Evolutionary conservation across 176 grass and related monocot genomes (phyloP), one percentile per base, ranked within the genome.

Genomic region (Otatea glauca): DNA sequence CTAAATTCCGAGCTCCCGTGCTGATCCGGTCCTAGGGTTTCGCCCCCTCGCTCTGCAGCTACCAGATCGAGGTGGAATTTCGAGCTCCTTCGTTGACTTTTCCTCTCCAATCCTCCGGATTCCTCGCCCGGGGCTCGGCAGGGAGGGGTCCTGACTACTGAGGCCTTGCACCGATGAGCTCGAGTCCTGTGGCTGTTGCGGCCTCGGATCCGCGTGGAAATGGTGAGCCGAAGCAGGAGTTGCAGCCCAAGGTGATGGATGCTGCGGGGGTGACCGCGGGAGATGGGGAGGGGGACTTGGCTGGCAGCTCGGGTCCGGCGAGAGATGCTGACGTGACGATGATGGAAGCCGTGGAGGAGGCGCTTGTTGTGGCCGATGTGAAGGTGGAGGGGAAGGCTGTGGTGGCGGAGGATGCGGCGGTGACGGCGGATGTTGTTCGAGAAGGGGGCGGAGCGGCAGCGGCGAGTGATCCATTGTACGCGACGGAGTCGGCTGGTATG

Each of bases 1-100:
- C 84, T 87, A 87, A 78, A 86, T 65, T 65, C 78, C 55, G 20
- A 77, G 65, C 74, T 15, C 21, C n/a, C 29, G 3, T 6, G 15
- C 59, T 34, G 83, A 83, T 87, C 79, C 68, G 74, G 4, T 2
- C 32, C 84, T 90, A 87, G 84, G 89, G 89, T 90, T 90, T 87
- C 50, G 15, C 13, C 50, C 50, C 48, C 29, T 35, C 68, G 20
- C 80, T 48, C 38, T 9, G 62, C 39, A 18, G 29, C 1, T 6
- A 44, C 83, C 27, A 81, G 88, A 90, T 90, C 88, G 88, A 83
- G 84, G 55, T 4, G 51, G 12, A 27, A 86, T 66, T 73, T 86
- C 55, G 65, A 90, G 78, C 54, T 78, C 37, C 78, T 6, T 65
- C 49, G 47, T 84, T 86, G 78, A 85, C 13, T 64, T 72, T 16